Evolutionary conservation across 2,329 filamentous ascomycete genomes (phyloP), one percentile per base, ranked within the genome.

Genomic region (Trichoderma cornu-damae): DNA sequence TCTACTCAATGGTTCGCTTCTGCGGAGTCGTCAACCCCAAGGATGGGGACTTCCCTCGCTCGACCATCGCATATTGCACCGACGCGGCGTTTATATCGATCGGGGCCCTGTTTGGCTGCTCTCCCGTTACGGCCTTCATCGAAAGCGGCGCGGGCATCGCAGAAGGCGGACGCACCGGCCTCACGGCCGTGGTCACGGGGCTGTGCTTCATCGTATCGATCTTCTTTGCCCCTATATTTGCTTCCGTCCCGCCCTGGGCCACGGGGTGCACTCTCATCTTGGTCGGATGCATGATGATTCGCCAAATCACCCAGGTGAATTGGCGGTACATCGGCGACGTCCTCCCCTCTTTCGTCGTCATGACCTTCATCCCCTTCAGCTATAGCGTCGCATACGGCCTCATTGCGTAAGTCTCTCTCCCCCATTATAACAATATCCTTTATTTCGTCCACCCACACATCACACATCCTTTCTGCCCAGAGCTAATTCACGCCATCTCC

Each of bases 1-100:
- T 90, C 35, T 90, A 90, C 72, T 88, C 86, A n/a, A 90, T 91
- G 87, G 88, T 87, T 1, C 84, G 86, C 20, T 90, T 90, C 72
- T 85, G 82, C 60, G 83, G 84, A 26, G 80, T 81, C 43, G 82
- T 88, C 63, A 79, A 86, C 66, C 72, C 79, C 63, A 77, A 81
- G 44, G 83, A 87, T 2, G 84, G 86, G n/a, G 90, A 95, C 68
- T 96, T 96, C 61, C 89, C 92, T 52, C 86, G 90, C 38, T 92
- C 88, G 2, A 90, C 90, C 1, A 74, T 93, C 30, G 91, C 91
- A 1, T 91, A 90, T 69, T 87, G 81, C 64, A 83, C 82, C 3
- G 87, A 91, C 62, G 87, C 87, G 1, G 71, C 85, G 12, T 85
- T 84, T 60, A 89, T 90, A 61, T 87, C 86, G 0, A 81, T 90